A percentile compares a stretch with the other conserved stretches of the same genome.
These are phyloP conservation scores for Haplosporangium gracile DNA, from an alignment of 192 early-diverging fungal species.

Conservation along the genomic window DNA sequence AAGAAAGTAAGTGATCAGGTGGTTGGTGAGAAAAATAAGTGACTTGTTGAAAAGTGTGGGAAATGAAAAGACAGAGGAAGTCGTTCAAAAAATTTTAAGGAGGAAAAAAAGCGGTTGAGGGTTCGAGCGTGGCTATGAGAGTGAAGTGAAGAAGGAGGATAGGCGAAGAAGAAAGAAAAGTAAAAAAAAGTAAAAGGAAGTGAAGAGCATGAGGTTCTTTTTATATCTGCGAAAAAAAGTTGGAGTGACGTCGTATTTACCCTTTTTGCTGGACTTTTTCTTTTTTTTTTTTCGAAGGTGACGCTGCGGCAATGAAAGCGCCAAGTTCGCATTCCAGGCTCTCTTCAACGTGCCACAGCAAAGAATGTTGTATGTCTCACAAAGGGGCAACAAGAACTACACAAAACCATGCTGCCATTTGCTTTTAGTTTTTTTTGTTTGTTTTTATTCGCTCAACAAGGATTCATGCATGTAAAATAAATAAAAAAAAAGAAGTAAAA, in stretches of 20 bases:
- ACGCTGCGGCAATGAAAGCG: neutral
- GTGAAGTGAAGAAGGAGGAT: neutral
- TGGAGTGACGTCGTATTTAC: neutral
- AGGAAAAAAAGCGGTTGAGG: too few relatives aligned
- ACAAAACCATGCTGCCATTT: neutral
- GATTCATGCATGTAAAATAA: conserved; percentile 1
- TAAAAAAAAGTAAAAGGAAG: conserved; percentile 6
- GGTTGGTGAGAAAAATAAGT: neutral
- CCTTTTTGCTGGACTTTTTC: neutral
- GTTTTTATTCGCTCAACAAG: neutral
- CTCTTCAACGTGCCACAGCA: neutral
- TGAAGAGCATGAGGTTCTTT: neutral
- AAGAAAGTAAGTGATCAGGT: neutral
- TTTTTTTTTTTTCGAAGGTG: too few relatives aligned
- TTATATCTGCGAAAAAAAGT: neutral
- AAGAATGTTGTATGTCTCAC: neutral
- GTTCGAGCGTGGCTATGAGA: neutral
- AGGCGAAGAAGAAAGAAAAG: neutral
- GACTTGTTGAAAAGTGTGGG: neutral
- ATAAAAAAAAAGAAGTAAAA: too few relatives aligned
- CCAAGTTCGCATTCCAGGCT: neutral
- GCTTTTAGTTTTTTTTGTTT: neutral
- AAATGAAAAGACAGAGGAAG: neutral
- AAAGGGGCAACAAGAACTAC: neutral
- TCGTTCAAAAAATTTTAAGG: neutral